phyloP scores from a whole-genome alignment of 441 rosid species.

The Populus trichocarpa region DNA sequence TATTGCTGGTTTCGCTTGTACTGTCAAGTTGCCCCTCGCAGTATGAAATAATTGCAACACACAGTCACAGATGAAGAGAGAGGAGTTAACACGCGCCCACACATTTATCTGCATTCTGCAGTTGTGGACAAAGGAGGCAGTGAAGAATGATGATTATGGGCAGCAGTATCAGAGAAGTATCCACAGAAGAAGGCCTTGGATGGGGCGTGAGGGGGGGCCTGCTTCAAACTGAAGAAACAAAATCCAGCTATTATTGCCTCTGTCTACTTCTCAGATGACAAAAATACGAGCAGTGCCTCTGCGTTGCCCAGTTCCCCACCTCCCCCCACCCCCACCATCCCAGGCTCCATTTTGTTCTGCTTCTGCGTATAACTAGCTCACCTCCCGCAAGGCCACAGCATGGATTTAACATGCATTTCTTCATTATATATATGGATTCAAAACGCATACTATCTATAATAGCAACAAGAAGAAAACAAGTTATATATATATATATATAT shows the following conservation, averaged over 20 bases:
- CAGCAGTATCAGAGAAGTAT: slow-evolving; percentile 3
- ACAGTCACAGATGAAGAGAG: not conserved
- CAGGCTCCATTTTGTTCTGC: not conserved
- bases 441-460: not conserved
- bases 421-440: not conserved
- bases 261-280: slow-evolving; percentile 51
- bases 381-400: not conserved
- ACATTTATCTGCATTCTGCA: no score
- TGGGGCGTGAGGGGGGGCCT: not conserved
- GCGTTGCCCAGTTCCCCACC: slow-evolving; percentile 23
- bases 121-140: no score
- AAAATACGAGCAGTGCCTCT: slow-evolving; percentile 34
- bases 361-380: not conserved
- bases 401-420: no score
- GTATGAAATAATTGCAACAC: not conserved
- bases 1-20: no score
- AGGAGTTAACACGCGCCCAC: not conserved
- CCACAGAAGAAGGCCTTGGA: slow-evolving; percentile 1
- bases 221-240: slow-evolving; percentile 36
- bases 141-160: slow-evolving; percentile 20
- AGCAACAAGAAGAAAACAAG: not conserved
- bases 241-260: slow-evolving; percentile 39
- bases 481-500: no score
- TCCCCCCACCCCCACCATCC: slow-evolving; percentile 14
- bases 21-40: not conserved